phyloP scores from a whole-genome alignment of 768 basidiomycete genomes.

The Mycena amicta region DNA sequence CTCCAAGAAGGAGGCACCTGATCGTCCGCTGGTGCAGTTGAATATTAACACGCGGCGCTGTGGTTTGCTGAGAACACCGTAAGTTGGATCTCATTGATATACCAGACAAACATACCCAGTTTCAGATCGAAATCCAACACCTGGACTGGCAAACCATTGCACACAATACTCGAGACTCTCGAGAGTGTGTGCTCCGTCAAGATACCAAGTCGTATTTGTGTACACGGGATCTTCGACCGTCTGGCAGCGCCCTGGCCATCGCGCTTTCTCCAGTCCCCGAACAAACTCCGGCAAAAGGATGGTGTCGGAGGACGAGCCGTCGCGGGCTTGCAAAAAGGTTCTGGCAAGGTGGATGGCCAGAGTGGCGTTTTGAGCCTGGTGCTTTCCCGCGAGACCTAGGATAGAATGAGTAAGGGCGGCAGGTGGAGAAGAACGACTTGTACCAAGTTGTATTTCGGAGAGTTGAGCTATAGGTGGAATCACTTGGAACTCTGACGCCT shows the following conservation, averaged over 20 bases:
- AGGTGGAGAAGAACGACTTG: neutral
- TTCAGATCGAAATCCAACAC: constrained; percentile 45
- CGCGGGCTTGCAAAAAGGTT: constrained; percentile 54
- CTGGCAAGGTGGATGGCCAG: constrained; percentile 78
- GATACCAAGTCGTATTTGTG: constrained; percentile 70
- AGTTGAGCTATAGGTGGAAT: constrained; percentile 56
- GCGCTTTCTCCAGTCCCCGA: constrained; percentile 64
- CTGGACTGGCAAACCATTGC: constrained; percentile 81
- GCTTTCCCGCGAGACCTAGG: constrained; percentile 79
- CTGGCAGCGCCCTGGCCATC: constrained; percentile 97
- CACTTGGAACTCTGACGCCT: constrained; percentile 73
- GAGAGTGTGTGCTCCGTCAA: constrained; percentile 94
- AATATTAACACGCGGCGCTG: constrained; percentile 75
- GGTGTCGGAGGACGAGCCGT: constrained; percentile 25
- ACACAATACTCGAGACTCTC: constrained; percentile 89
- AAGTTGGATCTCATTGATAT: constrained; percentile 1
- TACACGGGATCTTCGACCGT: constrained; percentile 64
- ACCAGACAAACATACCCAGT: constrained; percentile 11
- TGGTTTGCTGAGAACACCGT: constrained; percentile 24
- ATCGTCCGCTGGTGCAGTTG: constrained; percentile 92
- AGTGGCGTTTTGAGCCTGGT: constrained; percentile 87
- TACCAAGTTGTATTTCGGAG: constrained; percentile 63
- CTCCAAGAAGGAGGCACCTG: constrained; percentile 70
- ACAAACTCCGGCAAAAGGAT: constrained; percentile 41
- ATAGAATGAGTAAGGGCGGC: constrained; percentile 7